A percentile compares a stretch with the other conserved stretches of the same genome.
These are phyloP conservation scores for Naumovozyma dairenensis DNA, from an alignment of 805 yeast species.

Conservation along the genomic window DNA sequence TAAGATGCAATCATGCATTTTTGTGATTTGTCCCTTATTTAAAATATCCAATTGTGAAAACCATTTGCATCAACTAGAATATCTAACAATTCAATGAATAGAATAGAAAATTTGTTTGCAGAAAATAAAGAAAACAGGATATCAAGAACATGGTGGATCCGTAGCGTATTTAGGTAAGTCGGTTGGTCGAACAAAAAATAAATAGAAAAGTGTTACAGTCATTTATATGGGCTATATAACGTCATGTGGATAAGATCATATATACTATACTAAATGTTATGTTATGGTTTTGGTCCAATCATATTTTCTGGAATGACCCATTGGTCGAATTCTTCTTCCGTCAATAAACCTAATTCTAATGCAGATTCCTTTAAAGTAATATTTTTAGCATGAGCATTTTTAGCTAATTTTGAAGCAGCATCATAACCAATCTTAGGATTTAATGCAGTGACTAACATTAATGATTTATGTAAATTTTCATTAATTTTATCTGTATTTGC, in stretches of 20 bases:
- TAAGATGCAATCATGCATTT: constrained; percentile 45
- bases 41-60: constrained; percentile 61
- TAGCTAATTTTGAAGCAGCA: constrained; percentile 93
- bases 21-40: constrained; percentile 62
- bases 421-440: constrained; percentile 99
- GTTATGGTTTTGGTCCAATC: constrained; percentile 73
- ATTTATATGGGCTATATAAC: no score
- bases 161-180: no score
- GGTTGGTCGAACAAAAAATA: no score
- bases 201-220: no score
- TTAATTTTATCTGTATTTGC: constrained; percentile 85
- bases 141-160: no score
- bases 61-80: constrained; percentile 87
- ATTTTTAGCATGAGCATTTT: constrained; percentile 97
- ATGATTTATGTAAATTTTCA: constrained; percentile 83
- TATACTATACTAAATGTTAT: no score
- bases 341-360: constrained; percentile 76
- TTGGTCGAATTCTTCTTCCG: constrained; percentile 80
- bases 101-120: no score
- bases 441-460: constrained; percentile 96
- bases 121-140: no score
- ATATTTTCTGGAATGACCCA: constrained; percentile 97
- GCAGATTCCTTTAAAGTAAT: constrained; percentile 92
- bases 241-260: no score
- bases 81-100: no score